Evolutionary conservation across 2,329 filamentous ascomycete genomes (phyloP).

Genomic region (Parastagonospora avenae): DNA sequence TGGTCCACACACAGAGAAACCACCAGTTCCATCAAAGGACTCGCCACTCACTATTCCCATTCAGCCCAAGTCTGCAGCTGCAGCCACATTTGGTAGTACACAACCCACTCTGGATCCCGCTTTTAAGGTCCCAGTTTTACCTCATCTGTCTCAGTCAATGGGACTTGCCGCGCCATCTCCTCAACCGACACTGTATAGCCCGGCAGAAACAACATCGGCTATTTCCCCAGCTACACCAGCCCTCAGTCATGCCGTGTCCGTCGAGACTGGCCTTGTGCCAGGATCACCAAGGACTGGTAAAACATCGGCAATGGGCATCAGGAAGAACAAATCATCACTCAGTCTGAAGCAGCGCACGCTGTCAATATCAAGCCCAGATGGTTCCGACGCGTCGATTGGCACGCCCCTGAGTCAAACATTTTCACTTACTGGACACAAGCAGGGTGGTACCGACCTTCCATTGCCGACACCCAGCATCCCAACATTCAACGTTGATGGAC

Average conservation of each 20-base stretch:
- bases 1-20: constrained; percentile 44
- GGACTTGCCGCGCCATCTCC: constrained; percentile 39
- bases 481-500: constrained; percentile 63
- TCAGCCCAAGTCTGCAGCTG: constrained; percentile 44
- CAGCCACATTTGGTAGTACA: constrained; percentile 31
- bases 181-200: constrained; percentile 45
- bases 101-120: constrained; percentile 33
- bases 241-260: constrained; percentile 48
- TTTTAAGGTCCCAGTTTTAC: constrained; percentile 41
- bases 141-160: constrained; percentile 30
- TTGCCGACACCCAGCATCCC: constrained; percentile 70
- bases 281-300: constrained; percentile 44
- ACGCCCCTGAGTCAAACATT: constrained; percentile 77
- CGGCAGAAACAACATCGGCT: constrained; percentile 49
- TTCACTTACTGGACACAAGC: constrained; percentile 53
- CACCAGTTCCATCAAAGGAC: constrained; percentile 38
- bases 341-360: constrained; percentile 77
- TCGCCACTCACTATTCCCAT: constrained; percentile 37
- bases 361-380: constrained; percentile 65
- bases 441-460: constrained; percentile 65
- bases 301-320: constrained; percentile 40
- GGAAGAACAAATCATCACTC: constrained; percentile 59
- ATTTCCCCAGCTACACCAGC: constrained; percentile 46
- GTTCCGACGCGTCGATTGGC: constrained; percentile 70
- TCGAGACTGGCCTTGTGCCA: constrained; percentile 48